These are phyloP conservation scores for Arbutus unedo DNA, from an alignment of 148 eudicot species.

Conservation along the genomic window DNA sequence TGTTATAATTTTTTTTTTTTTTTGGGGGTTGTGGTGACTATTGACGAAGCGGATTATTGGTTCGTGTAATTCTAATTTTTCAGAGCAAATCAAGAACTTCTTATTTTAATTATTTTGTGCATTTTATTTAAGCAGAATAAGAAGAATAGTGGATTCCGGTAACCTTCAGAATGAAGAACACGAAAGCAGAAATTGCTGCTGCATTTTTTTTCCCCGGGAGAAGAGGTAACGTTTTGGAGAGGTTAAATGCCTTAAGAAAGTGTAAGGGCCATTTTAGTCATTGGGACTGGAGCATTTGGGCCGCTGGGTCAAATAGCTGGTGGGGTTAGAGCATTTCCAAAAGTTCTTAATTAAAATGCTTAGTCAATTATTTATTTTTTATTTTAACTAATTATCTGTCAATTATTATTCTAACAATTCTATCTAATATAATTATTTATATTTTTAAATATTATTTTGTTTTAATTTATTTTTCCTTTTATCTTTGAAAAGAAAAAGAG, in stretches of 20 bases:
- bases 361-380: too few relatives aligned
- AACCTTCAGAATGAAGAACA: not conserved
- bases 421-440: too few relatives aligned
- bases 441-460: too few relatives aligned
- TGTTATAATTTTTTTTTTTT: not conserved
- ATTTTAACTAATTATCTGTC: too few relatives aligned
- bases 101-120: not conserved
- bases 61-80: conserved; percentile 21
- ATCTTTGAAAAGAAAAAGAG: too few relatives aligned
- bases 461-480: too few relatives aligned
- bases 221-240: not conserved
- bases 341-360: too few relatives aligned
- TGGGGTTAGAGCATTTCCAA: not conserved
- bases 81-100: conserved; percentile 8
- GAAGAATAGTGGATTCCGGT: not conserved
- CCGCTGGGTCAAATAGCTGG: not conserved
- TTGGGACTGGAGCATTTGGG: not conserved
- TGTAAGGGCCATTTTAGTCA: not conserved
- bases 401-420: too few relatives aligned
- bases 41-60: conserved; percentile 13
- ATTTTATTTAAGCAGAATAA: not conserved
- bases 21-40: not conserved
- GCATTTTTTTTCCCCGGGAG: not conserved
- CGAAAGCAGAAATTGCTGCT: not conserved
- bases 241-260: not conserved